Evolutionary conservation across 2,329 filamentous ascomycete genomes (phyloP).

Genomic region (Shiraia bambusicola): DNA sequence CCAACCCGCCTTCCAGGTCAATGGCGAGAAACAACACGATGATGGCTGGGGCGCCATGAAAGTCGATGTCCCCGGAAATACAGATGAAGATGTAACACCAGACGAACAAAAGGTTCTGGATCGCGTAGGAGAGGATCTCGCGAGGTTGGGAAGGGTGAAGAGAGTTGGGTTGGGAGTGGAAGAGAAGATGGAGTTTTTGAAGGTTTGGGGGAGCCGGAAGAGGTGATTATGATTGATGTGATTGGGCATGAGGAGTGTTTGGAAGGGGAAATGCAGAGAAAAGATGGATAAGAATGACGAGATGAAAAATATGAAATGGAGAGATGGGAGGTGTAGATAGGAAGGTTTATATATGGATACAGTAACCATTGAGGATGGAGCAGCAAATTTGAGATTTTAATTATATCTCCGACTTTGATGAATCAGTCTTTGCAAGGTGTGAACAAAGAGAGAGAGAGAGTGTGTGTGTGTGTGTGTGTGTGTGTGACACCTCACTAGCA

Average conservation of each 20-base stretch:
- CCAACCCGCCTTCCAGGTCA: slow-evolving; percentile 16
- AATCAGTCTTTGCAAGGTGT: too few relatives aligned
- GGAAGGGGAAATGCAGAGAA: neutral
- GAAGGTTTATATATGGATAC: too few relatives aligned
- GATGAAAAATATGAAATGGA: too few relatives aligned
- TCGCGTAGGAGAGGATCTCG: slow-evolving; percentile 78
- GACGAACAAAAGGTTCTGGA: slow-evolving; percentile 72
- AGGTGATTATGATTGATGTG: slow-evolving; percentile 13
- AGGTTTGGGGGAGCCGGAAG: slow-evolving; percentile 61
- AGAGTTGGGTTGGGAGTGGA: slow-evolving; percentile 79
- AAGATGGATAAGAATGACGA: neutral
- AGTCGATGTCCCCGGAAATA: slow-evolving; percentile 9
- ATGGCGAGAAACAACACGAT: slow-evolving; percentile 6
- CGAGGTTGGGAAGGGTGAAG: slow-evolving; percentile 84
- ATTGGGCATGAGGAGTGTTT: too few relatives aligned
- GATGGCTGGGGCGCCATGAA: slow-evolving; percentile 16
- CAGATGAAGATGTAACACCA: slow-evolving; percentile 22
- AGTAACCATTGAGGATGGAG: too few relatives aligned
- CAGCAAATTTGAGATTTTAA: too few relatives aligned
- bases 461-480: too few relatives aligned
- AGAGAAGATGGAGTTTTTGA: slow-evolving; percentile 82
- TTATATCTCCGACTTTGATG: too few relatives aligned
- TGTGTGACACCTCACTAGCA: too few relatives aligned
- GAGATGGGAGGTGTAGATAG: too few relatives aligned
- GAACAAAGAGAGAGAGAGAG: too few relatives aligned